Evolutionary conservation across 176 grass and related monocot genomes (phyloP).

Genomic region (Cenchrus fungigraminus): DNA sequence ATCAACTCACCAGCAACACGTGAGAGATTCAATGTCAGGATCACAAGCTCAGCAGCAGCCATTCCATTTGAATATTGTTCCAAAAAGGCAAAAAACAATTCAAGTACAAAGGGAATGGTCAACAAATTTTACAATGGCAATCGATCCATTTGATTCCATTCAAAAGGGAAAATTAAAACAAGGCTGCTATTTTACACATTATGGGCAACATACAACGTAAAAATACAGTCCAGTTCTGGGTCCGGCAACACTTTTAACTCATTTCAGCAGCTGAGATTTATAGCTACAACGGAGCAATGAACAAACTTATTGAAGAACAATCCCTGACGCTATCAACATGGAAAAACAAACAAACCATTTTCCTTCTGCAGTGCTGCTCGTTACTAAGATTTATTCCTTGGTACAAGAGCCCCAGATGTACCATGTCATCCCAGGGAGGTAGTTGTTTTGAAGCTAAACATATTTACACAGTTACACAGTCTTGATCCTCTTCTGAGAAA

Average conservation of each 20-base stretch:
- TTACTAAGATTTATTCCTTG: constrained; percentile 37
- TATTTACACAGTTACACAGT: constrained; percentile 39
- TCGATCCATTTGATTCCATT: background rate
- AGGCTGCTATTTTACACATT: constrained; percentile 26
- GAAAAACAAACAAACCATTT: background rate
- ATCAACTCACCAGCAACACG: too few relatives aligned
- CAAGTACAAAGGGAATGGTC: background rate
- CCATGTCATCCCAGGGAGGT: background rate
- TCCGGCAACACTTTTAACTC: constrained; percentile 15
- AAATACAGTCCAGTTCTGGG: background rate
- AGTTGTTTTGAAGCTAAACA: background rate
- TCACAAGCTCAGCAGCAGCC: background rate
- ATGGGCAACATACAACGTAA: constrained; percentile 12
- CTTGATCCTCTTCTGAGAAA: constrained; percentile 72
- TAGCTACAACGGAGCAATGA: constrained; percentile 4
- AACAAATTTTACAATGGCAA: background rate
- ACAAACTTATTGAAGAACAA: constrained; percentile 43
- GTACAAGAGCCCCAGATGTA: constrained; percentile 20
- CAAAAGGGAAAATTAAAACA: constrained; percentile 18
- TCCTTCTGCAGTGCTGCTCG: background rate
- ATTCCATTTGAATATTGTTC: background rate
- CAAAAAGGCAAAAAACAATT: background rate
- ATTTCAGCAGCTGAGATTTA: constrained; percentile 27
- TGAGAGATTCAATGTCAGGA: background rate
- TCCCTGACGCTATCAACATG: constrained; percentile 3